phyloP scores from a whole-genome alignment of 345 rosid genomes.

The Nasturtium officinale region DNA sequence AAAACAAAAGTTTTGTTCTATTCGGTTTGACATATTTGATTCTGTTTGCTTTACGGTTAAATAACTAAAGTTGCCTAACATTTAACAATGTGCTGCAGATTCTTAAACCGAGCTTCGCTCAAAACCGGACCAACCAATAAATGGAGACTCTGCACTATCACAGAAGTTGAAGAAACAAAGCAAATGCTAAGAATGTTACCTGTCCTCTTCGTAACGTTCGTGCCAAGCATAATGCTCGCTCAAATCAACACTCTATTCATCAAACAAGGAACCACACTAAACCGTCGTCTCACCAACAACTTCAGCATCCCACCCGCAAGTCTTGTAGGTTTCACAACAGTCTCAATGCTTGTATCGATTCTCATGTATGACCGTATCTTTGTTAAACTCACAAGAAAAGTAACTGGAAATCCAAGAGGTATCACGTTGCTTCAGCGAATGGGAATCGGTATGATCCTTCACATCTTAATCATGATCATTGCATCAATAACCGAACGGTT shows the following conservation, averaged over 20 bases:
- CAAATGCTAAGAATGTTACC: constrained; percentile 85
- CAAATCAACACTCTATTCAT: constrained; percentile 64
- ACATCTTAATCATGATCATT: constrained; percentile 61
- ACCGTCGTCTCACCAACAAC: constrained; percentile 56
- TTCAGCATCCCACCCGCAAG: constrained; percentile 76
- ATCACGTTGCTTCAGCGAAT: constrained; percentile 76
- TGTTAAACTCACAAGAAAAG: constrained; percentile 45
- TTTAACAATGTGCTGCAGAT: constrained; percentile 43
- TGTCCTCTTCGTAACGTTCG: constrained; percentile 52
- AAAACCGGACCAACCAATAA: constrained; percentile 51
- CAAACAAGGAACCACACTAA: constrained; percentile 68
- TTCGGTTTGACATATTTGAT: neutral
- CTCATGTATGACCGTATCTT: constrained; percentile 66
- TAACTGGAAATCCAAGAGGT: constrained; percentile 76
- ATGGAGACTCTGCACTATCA: constrained; percentile 68
- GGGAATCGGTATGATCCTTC: constrained; percentile 66
- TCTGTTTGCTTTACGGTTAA: too few relatives aligned
- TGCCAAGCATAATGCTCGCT: constrained; percentile 58
- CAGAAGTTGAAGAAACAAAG: constrained; percentile 91
- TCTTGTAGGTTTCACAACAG: constrained; percentile 60
- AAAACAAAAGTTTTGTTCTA: too few relatives aligned
- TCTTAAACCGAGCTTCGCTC: constrained; percentile 65
- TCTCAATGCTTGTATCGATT: constrained; percentile 64
- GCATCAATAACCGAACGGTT: constrained; percentile 60
- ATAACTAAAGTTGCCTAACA: neutral